These are phyloP conservation scores for Ulota crispa DNA, from an alignment of 225 moss, liverwort and hornwort species.

Conservation along the genomic window DNA sequence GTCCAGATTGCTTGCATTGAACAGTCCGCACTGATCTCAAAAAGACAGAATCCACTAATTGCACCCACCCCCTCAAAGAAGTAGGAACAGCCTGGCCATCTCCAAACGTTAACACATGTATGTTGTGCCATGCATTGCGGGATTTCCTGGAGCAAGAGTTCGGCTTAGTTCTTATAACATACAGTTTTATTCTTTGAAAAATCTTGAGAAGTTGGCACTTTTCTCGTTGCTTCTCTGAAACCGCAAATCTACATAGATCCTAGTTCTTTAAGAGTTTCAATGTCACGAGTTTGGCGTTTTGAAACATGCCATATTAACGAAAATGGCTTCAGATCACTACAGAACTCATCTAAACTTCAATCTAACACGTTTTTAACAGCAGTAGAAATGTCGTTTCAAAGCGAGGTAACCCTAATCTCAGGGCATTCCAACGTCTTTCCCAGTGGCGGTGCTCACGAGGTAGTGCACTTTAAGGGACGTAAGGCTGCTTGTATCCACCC, in stretches of 20 bases:
- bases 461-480: not conserved
- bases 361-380: not conserved
- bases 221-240: not conserved
- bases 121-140: not conserved
- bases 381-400: not conserved
- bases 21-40: not conserved
- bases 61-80: not conserved
- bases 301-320: not conserved
- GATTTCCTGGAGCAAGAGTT: not conserved
- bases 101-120: no score
- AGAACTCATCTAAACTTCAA: not conserved
- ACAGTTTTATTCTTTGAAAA: not conserved
- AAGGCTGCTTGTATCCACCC: slow-evolving; percentile 2
- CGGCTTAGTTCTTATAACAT: not conserved
- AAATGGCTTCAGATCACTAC: not conserved
- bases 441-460: not conserved
- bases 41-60: not conserved
- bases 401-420: not conserved
- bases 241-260: not conserved
- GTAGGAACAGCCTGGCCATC: no score
- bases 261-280: no score
- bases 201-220: not conserved
- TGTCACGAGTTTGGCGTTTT: not conserved
- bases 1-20: not conserved
- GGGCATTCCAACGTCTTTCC: no score